Conservation (phyloP, 768 basidiomycete genomes). For the Naganishia onofrii region DNA sequence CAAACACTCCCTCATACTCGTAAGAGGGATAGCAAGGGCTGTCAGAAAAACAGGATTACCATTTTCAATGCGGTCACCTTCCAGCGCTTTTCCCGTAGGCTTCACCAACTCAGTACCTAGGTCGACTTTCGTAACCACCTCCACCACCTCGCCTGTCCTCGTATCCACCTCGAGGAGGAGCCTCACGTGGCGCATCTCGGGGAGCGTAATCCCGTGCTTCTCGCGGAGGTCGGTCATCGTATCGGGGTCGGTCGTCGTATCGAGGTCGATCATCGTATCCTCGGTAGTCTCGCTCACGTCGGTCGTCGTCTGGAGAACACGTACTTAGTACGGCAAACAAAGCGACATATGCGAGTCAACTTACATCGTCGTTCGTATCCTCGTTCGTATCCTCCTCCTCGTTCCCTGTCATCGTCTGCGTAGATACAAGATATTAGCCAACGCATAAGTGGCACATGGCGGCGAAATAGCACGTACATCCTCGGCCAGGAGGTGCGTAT, state of each 20-base stretch:
- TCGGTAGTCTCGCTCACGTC: slow-evolving; percentile 47
- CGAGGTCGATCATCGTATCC: slow-evolving; percentile 51
- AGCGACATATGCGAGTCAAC: slow-evolving; percentile 41
- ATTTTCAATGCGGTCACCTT: slow-evolving; percentile 8
- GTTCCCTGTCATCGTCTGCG: slow-evolving; percentile 9
- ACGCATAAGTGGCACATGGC: background rate
- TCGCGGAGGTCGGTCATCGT: slow-evolving; percentile 46
- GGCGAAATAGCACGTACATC: slow-evolving; percentile 44
- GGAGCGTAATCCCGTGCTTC: slow-evolving; percentile 17
- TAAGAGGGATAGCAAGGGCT: background rate
- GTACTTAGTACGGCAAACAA: slow-evolving; percentile 32
- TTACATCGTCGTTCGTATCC: slow-evolving; percentile 41
- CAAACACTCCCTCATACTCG: slow-evolving; percentile 9
- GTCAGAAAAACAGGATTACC: slow-evolving; percentile 11
- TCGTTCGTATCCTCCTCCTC: slow-evolving; percentile 31
- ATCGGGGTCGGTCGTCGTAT: slow-evolving; percentile 83
- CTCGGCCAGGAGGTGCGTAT: slow-evolving; percentile 64
- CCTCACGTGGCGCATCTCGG: slow-evolving; percentile 51
- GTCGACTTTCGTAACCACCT: slow-evolving; percentile 19
- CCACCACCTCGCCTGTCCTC: slow-evolving; percentile 29
- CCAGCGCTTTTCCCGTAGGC: background rate
- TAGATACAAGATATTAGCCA: background rate
- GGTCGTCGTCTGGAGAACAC: slow-evolving; percentile 54
- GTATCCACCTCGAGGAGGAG: slow-evolving; percentile 56
- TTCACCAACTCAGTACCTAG: slow-evolving; percentile 1